phyloP scores from a whole-genome alignment of 768 basidiomycete species.

The Tylopilus felleus region DNA sequence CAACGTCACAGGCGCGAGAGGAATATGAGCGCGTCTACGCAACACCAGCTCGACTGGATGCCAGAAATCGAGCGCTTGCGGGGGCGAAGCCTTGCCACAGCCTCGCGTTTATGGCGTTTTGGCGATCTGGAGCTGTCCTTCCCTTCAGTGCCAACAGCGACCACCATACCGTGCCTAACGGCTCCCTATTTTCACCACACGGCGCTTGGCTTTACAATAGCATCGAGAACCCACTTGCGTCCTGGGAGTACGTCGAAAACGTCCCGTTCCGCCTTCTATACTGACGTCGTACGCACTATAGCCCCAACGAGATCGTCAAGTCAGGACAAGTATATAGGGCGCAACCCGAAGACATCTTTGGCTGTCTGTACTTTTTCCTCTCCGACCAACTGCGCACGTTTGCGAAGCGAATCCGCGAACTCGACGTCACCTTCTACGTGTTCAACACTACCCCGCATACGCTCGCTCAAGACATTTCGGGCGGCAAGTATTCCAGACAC shows the following conservation, averaged over 20 bases:
- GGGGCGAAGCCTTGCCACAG: constrained; percentile 41
- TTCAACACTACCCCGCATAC: constrained; percentile 34
- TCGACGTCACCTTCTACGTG: constrained; percentile 35
- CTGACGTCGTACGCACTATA: constrained; percentile 18
- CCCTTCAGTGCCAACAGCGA: constrained; percentile 40
- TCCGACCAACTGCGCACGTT: constrained; percentile 39
- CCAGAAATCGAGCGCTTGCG: constrained; percentile 37
- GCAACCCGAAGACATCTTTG: constrained; percentile 40
- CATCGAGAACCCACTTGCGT: constrained; percentile 40
- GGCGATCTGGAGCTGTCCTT: constrained; percentile 40
- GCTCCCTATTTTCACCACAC: constrained; percentile 41
- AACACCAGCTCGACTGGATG: constrained; percentile 38
- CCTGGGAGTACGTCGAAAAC: constrained; percentile 42
- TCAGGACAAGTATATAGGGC: constrained; percentile 37
- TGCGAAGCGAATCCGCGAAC: constrained; percentile 34
- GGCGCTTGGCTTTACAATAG: constrained; percentile 41
- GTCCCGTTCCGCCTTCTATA: neutral
- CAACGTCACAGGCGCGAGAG: constrained; percentile 19
- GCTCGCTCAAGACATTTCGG: constrained; percentile 38
- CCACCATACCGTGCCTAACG: constrained; percentile 38
- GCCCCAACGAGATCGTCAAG: constrained; percentile 37
- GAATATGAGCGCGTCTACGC: constrained; percentile 31
- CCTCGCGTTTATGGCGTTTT: constrained; percentile 38
- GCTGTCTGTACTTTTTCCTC: constrained; percentile 48
- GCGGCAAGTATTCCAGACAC: constrained; percentile 15